Conservation (phyloP, 495 filamentous ascomycete genomes). For the Neurospora terricola region DNA sequence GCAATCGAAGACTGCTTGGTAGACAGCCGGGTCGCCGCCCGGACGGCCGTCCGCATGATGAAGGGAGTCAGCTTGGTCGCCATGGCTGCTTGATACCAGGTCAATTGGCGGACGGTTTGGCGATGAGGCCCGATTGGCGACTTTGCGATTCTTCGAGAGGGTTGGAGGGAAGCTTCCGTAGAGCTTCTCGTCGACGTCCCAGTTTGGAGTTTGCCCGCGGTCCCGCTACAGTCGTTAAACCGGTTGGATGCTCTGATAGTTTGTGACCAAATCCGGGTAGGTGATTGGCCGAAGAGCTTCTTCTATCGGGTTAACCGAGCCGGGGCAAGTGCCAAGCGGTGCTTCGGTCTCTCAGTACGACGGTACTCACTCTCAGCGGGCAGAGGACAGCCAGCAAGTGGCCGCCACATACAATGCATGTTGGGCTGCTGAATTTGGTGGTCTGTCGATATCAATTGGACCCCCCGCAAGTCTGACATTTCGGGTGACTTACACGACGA, state of each 20-base stretch:
- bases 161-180: neutral
- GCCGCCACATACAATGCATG: neutral
- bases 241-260: neutral
- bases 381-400: neutral
- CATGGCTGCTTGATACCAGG: slow-evolving; percentile 38
- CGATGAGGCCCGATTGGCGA: neutral
- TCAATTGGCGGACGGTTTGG: neutral
- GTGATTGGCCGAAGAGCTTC: neutral
- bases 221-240: neutral
- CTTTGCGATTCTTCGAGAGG: neutral
- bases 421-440: neutral
- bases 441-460: neutral
- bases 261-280: neutral
- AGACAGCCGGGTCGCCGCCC: slow-evolving; percentile 39
- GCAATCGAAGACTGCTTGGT: slow-evolving; percentile 21
- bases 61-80: slow-evolving; percentile 61
- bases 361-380: neutral
- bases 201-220: neutral
- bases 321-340: neutral
- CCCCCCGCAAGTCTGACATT: neutral
- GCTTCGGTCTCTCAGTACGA: neutral
- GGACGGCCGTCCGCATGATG: slow-evolving; percentile 42
- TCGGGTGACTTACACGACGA: neutral
- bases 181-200: neutral
- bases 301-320: neutral